Percentiles rank a stretch among this genome's conserved stretches.
phyloP scores from a whole-genome alignment of 2,329 filamentous ascomycete genomes.

The Ophiocordyceps camponoti-saundersi region DNA sequence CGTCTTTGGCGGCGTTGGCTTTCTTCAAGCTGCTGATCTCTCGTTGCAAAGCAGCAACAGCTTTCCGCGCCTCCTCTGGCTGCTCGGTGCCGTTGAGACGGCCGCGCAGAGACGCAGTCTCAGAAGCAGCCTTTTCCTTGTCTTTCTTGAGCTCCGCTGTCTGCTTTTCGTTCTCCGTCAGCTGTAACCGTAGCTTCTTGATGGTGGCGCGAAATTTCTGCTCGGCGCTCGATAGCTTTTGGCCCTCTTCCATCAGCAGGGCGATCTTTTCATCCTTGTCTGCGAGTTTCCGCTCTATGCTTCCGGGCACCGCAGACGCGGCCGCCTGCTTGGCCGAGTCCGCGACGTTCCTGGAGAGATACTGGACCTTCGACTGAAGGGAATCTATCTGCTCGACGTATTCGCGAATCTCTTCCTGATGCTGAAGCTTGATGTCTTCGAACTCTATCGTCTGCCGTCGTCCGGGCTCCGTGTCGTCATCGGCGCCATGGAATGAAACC shows the following conservation, averaged over 20 bases:
- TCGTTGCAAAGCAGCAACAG: constrained; percentile 30
- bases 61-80: constrained; percentile 30
- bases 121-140: constrained; percentile 39
- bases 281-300: constrained; percentile 59
- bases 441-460: constrained; percentile 5
- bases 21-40: constrained; percentile 25
- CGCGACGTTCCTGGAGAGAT: constrained; percentile 64
- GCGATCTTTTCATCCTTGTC: constrained; percentile 88
- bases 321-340: constrained; percentile 57
- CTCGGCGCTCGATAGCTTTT: constrained; percentile 72
- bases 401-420: constrained; percentile 67
- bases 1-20: constrained; percentile 40
- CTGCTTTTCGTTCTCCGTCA: constrained; percentile 49
- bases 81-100: constrained; percentile 30
- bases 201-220: constrained; percentile 70
- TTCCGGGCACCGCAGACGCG: constrained; percentile 43
- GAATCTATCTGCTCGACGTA: constrained; percentile 86
- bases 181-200: constrained; percentile 58
- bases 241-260: constrained; percentile 78
- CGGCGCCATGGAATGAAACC: no score
- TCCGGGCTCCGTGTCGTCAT: neutral
- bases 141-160: constrained; percentile 40
- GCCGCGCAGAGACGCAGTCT: constrained; percentile 27
- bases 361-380: constrained; percentile 78
- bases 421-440: constrained; percentile 14